Base-by-base conservation (phyloP, 176 grass and related monocot genomes). In the Miscanthus lutarioriparius region DNA sequence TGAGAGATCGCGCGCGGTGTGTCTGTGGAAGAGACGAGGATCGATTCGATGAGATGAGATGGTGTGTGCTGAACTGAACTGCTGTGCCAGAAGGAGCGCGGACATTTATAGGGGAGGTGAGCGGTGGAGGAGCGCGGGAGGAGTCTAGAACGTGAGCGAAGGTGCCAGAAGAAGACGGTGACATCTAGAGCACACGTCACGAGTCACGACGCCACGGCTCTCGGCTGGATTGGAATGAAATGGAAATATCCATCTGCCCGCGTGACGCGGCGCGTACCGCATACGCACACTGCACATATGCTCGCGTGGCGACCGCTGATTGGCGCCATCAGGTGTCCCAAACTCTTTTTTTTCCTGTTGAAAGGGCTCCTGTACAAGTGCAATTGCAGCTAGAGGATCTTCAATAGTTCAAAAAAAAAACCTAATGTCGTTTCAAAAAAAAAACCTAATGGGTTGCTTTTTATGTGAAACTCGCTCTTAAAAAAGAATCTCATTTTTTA, bases 131-230 rank as follows among this genome's bases (percentile, higher is more conserved):
- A 32, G 15, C 26, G 19, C 49, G 5, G 22, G 79, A 90, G 10
- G 67, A 6, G 69, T 80, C 75, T 84, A 28, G 84, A 87, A 48
- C 0, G 7, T 1, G 33, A 12, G 23, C 14, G 84, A 79, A 87
- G 80, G 75, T 84, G 84, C 75, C 63, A 3, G 85, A 87, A 64
- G 85, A 3, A 2, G 76, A 38, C 19, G 76, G 70, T 27, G 11
- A 69, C 61, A 11, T 74, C 68, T 59, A 67, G 54, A 78, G 6
- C n/a, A 27, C n/a, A 8, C 54, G 54, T 58, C 7, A 10, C 20
- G 19, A 22, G 51, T 54, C 51, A 14, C 49, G 1, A 7, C 5
- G 19, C 19, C 47, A 49, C 49, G 17, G 14, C 49, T 15, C 30
- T 30, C 30, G 1, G 30, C 30, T 30, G 30, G 30, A 30, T 30